Base-by-base conservation (phyloP, 768 basidiomycete genomes). In the Agrocybe praecox region DNA sequence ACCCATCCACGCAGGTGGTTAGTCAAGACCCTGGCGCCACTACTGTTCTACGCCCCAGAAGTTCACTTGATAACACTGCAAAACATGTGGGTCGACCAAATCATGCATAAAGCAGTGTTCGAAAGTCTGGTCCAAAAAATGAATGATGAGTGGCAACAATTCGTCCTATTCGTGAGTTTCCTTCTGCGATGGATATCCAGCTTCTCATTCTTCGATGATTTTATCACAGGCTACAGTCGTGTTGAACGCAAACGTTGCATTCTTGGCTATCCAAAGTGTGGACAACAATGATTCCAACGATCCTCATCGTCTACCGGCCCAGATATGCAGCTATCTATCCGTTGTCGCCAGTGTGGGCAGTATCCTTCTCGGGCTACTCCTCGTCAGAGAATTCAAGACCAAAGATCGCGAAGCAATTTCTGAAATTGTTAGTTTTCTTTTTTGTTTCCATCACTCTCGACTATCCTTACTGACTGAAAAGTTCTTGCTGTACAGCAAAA, bases 181-280 rank as follows among this genome's bases (percentile, higher is more conserved):
- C 9, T 12, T 14, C 26, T 32, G n/a, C n/a, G n/a, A n/a, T 24
- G 47, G 11, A 17, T 24, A 1, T 11, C 44, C 23, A 10, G 21
- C 14, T 46, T 48, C 9, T 29, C 26, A 4, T 29, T 29, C 26
- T 29, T 9, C 22, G 7, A 19, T 6, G 5, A 15, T n/a, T 23
- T 5, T 53, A 26, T 21, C 40, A 7, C 17, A 86, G 84, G 77
- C 79, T 0, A 80, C 82, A 4, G 81, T 87, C 8, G 69, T 87
- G 14, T 64, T 87, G 19, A 81, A 80, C 48, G 83, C 80, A 15
- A 84, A 86, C 51, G 80, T 87, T 0, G 78, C 76, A 0, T 83
- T 86, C 57, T 71, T 88, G 14, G 78, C 83, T 0, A 83, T 86
- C 44, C 72, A 74, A 50, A 75, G 69, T 49, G 67, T 74, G 18